These are phyloP conservation scores for Phalaenopsis equestris DNA, from an alignment of 106 monocot species.

Conservation along the genomic window DNA sequence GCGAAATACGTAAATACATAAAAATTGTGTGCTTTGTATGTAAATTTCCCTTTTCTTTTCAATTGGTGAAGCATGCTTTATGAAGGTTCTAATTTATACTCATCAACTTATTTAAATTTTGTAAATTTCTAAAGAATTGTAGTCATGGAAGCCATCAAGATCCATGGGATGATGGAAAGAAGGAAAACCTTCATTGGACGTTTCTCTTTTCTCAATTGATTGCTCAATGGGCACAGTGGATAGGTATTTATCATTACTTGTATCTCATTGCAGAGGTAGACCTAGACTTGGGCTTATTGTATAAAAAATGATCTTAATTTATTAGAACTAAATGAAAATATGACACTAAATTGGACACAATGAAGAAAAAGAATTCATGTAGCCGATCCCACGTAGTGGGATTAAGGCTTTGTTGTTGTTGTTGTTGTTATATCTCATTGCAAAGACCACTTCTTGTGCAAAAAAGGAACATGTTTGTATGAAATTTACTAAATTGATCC, in stretches of 20 bases:
- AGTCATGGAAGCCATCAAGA: slow-evolving; percentile 27
- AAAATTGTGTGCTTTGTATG: too few species aligned
- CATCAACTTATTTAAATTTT: background rate
- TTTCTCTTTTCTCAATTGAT: slow-evolving; percentile 64
- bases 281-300: too few species aligned
- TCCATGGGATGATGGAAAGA: slow-evolving; percentile 46
- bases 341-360: too few species aligned
- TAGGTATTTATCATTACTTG: slow-evolving; percentile 44
- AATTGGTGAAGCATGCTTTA: background rate
- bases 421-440: background rate
- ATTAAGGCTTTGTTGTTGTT: too few species aligned
- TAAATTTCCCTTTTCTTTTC: background rate
- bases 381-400: too few species aligned
- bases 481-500: background rate
- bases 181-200: slow-evolving; percentile 70
- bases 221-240: slow-evolving; percentile 83
- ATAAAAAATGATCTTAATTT: too few species aligned
- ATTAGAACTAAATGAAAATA: too few species aligned
- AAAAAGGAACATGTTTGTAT: background rate
- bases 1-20: too few species aligned
- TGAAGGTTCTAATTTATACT: background rate
- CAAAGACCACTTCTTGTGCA: background rate
- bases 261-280: background rate
- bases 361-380: too few species aligned
- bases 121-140: slow-evolving; percentile 23